phyloP scores from a whole-genome alignment of 371 early-diverging fungal species.

The Actinomortierella wolfii region DNA sequence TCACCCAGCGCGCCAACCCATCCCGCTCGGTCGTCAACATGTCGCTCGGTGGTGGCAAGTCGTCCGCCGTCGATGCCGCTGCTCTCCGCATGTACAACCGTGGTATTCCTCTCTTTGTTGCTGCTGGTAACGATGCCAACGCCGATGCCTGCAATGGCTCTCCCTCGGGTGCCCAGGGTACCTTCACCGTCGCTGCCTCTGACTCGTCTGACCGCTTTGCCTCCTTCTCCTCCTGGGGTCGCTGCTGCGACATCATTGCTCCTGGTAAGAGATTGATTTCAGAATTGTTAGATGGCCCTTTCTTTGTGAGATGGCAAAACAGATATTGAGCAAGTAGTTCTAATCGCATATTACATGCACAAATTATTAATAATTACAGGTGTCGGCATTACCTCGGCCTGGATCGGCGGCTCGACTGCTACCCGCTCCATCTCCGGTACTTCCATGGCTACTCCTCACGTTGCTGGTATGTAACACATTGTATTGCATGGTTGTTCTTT shows the following conservation, averaged over 20 bases:
- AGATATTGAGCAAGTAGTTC: too few relatives aligned
- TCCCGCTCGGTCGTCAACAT: conserved; percentile 60
- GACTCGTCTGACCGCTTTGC: conserved; percentile 56
- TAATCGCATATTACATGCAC: not conserved
- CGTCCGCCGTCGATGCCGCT: conserved; percentile 50
- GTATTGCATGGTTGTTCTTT: conserved; percentile 23
- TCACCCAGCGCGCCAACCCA: conserved; percentile 50
- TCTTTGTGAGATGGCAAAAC: too few relatives aligned
- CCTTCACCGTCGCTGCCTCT: conserved; percentile 69
- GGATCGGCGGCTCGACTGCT: conserved; percentile 45
- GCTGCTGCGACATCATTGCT: conserved; percentile 61
- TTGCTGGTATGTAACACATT: conserved; percentile 29
- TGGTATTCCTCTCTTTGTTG: conserved; percentile 66
- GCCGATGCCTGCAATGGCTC: conserved; percentile 70
- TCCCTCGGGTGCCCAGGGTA: conserved; percentile 65
- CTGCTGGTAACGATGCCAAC: conserved; percentile 71
- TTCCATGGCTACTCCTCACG: conserved; percentile 79
- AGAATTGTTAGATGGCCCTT: too few relatives aligned
- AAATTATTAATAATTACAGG: conserved; percentile 3
- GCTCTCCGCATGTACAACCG: conserved; percentile 50
- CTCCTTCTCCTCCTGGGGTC: conserved; percentile 57
- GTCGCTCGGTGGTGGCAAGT: conserved; percentile 61
- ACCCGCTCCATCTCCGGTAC: conserved; percentile 73
- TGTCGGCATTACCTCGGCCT: conserved; percentile 50
- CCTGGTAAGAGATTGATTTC: conserved; percentile 40